Evolutionary conservation across 805 yeast species (phyloP), one percentile per base, ranked within the genome.

Genomic region (Blastobotrys parvus): DNA sequence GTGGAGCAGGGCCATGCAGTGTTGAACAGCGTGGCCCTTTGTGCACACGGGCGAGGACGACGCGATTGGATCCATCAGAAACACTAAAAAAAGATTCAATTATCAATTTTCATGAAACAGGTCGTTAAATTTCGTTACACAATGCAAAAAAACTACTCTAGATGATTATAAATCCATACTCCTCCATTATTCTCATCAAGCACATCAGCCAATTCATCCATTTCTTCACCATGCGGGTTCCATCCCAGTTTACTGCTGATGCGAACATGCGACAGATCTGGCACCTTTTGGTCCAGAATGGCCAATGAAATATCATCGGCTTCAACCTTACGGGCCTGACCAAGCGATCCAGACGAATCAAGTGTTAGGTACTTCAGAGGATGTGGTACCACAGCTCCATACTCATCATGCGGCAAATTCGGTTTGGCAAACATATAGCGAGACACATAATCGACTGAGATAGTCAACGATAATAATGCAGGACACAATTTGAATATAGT

Each of bases 271-370:
- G 71, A 70, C 57, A 92, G 67, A 32, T 67, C 50, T 0, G 95
- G 95, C 15, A 92, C 61, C 52, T 94, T 67, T 7, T 77, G 80
- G 46, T 89, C 96, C 57, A 77, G 71, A 17, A 89, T 64, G 0
- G 97, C 96, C 38, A 88, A 72, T 0, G 92, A 84, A 45, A 92
- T 67, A 60, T 90, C 97, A 52, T 86, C 82, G 0, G 97, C 95
- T 54, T 85, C 86, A 27, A 92, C 65, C 56, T 86, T 86, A 19
- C 80, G 75, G 2, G 87, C 74, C 45, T 89, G 85, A 1, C 97
- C 97, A 46, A 65, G 81, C 54, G 59, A 77, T 1, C 97, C 97
- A 47, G 94, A 80, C 37, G 94, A 81, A 45, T 85, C 90, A 20
- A 92, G 70, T 56, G 77, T 76, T 29, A 92, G 60, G 1, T 77